Evolutionary conservation across 768 basidiomycete species (phyloP), one percentile per base, ranked within the genome.

Genomic region (Mycena albidolilacea): DNA sequence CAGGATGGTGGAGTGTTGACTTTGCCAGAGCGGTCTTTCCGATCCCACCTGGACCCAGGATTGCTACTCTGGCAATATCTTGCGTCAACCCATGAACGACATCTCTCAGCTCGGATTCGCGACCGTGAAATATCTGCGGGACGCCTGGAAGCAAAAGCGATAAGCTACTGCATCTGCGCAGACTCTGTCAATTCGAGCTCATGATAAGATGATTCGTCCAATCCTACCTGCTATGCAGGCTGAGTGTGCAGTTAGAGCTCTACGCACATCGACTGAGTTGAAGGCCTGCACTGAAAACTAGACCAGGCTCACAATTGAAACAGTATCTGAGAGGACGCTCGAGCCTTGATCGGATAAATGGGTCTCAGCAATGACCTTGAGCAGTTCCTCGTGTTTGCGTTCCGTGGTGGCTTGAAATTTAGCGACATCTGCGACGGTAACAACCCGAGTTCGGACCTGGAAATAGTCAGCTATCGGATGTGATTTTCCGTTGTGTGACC

Each of bases 101-200:
- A 41, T 39, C 59, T 9, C 21, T 21, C 38, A 69, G 12, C 60
- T 69, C 67, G 4, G 67, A 61, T 35, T 69, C 46, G 12, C 67
- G 60, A 10, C 67, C 67, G 39, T 69, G 67, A 23, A 69, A 69
- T 55, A 69, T 62, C 17, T 69, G 67, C 10, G 67, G 67, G 4
- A 44, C 48, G 23, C 54, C 35, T 35, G 64, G 64, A 11, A 65
- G 52, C 21, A 54, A 14, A 21, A 65, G 41, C 50, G 64, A 65
- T 14, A 46, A 15, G 17, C 41, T 59, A 41, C 65, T 67, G 44
- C 35, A 58, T 41, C 65, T 67, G 17, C 7, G 7, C 50, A 52
- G 50, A 21, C 21, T 52, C 15, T 15, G 46, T 48, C 46, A 21
- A 8, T 52, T 21, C n/a, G 21, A 52, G 41, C 14, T 14, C 50